phyloP scores from a whole-genome alignment of 2,329 filamentous ascomycete species.

The Chalaropsis ovoidea region DNA sequence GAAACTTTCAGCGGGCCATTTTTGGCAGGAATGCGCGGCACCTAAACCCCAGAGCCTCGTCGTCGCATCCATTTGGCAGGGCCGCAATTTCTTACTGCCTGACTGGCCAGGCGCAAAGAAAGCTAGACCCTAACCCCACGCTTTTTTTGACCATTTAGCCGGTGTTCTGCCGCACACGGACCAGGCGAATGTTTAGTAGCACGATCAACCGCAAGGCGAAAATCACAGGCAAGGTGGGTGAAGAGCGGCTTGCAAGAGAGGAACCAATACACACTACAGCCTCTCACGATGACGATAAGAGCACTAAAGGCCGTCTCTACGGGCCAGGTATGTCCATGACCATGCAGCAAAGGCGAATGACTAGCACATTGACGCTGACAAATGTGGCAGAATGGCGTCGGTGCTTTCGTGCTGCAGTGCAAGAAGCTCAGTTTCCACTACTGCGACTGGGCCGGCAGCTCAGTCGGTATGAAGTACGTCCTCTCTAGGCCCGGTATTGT shows the following conservation, averaged over 20 bases:
- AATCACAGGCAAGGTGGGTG: neutral
- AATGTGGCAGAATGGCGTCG: slow-evolving; percentile 73
- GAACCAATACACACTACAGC: slow-evolving; percentile 3
- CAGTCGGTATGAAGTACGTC: slow-evolving; percentile 81
- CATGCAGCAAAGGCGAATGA: slow-evolving; percentile 17
- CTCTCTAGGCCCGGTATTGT: neutral
- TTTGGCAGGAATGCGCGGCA: neutral
- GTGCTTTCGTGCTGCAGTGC: slow-evolving; percentile 95
- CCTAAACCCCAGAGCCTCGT: neutral
- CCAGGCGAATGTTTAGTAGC: neutral
- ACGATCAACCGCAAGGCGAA: neutral
- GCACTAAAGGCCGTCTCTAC: slow-evolving; percentile 44
- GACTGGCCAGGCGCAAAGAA: slow-evolving; percentile 1
- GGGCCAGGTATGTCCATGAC: slow-evolving; percentile 40
- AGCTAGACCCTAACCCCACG: neutral
- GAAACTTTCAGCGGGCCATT: neutral
- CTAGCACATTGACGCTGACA: neutral
- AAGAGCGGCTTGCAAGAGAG: neutral
- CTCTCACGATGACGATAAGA: slow-evolving; percentile 45
- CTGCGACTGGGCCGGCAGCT: slow-evolving; percentile 92
- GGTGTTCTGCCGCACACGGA: slow-evolving; percentile 7
- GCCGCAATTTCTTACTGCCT: neutral
- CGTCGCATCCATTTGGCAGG: neutral
- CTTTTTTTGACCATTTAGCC: neutral
- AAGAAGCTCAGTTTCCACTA: slow-evolving; percentile 93